Conservation (phyloP, 805 yeast species). For the Suhomyces xylopsoci region DNA sequence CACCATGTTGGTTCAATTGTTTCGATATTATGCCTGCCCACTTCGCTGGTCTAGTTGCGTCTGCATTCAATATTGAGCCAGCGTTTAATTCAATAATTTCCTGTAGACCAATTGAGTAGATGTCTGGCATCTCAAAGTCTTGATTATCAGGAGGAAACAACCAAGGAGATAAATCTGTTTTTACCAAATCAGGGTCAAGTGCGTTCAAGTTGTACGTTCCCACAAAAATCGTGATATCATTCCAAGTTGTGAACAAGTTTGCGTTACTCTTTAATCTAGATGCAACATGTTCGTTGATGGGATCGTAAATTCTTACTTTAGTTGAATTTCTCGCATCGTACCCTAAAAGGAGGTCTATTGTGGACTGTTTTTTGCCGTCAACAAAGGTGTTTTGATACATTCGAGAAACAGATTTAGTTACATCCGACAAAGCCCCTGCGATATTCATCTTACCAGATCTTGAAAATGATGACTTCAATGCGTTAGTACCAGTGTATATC, state of each 20-base stretch:
- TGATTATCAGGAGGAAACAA: slow-evolving; percentile 64
- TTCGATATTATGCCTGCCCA: slow-evolving; percentile 73
- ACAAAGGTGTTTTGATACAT: slow-evolving; percentile 95
- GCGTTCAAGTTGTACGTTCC: slow-evolving; percentile 93
- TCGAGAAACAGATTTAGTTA: slow-evolving; percentile 91
- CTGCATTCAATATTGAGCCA: slow-evolving; percentile 83
- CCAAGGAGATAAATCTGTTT: slow-evolving; percentile 70
- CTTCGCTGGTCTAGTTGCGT: slow-evolving; percentile 66
- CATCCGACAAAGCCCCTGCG: slow-evolving; percentile 97
- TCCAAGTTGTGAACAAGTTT: slow-evolving; percentile 55
- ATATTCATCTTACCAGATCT: slow-evolving; percentile 94
- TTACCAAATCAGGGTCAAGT: slow-evolving; percentile 38
- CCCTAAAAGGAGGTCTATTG: slow-evolving; percentile 84
- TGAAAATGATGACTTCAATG: slow-evolving; percentile 86
- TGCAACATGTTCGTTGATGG: slow-evolving; percentile 80
- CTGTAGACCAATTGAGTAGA: slow-evolving; percentile 88
- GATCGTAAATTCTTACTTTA: slow-evolving; percentile 79
- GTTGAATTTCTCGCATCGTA: slow-evolving; percentile 62
- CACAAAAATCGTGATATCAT: slow-evolving; percentile 61
- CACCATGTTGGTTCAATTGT: slow-evolving; percentile 51
- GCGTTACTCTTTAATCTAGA: slow-evolving; percentile 52
- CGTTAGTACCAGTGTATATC: slow-evolving; percentile 71
- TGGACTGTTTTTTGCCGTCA: slow-evolving; percentile 86
- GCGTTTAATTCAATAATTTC: slow-evolving; percentile 93
- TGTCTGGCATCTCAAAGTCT: slow-evolving; percentile 54